phyloP scores from a whole-genome alignment of 2,329 filamentous ascomycete species.

The Diaporthe sp. region DNA sequence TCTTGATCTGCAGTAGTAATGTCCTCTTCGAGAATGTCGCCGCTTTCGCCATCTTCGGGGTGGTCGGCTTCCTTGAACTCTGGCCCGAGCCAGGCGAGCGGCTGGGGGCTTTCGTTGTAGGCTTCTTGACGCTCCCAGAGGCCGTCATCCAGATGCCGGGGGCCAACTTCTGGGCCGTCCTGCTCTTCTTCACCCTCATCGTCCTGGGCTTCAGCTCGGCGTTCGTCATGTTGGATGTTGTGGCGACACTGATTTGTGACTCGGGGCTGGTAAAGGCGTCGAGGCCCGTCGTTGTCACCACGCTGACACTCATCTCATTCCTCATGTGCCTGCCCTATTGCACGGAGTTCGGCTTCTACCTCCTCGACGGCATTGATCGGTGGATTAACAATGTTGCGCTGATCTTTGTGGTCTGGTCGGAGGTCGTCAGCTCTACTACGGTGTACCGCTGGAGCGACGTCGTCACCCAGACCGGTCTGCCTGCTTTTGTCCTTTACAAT shows the following conservation, averaged over 20 bases:
- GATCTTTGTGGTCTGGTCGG: conserved; percentile 66
- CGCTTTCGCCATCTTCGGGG: conserved; percentile 64
- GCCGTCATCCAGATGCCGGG: conserved; percentile 69
- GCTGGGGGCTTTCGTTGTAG: conserved; percentile 68
- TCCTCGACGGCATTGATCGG: conserved; percentile 65
- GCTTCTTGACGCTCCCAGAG: conserved; percentile 69
- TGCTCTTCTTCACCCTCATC: conserved; percentile 69
- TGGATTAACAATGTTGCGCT: conserved; percentile 69
- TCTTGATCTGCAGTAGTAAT: conserved; percentile 67
- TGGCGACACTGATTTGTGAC: conserved; percentile 66
- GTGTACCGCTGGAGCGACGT: conserved; percentile 66
- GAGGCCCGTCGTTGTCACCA: conserved; percentile 62
- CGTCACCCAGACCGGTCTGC: conserved; percentile 56
- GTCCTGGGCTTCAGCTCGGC: conserved; percentile 70
- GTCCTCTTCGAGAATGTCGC: conserved; percentile 68
- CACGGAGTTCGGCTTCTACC: conserved; percentile 68
- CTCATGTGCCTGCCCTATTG: conserved; percentile 68
- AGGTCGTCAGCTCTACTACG: conserved; percentile 65
- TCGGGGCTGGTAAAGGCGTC: conserved; percentile 58
- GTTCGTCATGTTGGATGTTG: conserved; percentile 70
- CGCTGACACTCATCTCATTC: conserved; percentile 62
- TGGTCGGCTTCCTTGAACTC: conserved; percentile 61
- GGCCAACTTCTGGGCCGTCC: conserved; percentile 69
- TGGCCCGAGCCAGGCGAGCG: conserved; percentile 52
- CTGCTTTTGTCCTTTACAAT: conserved; percentile 60